Conservation (phyloP, 2,329 filamentous ascomycete species). For the Cyanodermella asteris region DNA sequence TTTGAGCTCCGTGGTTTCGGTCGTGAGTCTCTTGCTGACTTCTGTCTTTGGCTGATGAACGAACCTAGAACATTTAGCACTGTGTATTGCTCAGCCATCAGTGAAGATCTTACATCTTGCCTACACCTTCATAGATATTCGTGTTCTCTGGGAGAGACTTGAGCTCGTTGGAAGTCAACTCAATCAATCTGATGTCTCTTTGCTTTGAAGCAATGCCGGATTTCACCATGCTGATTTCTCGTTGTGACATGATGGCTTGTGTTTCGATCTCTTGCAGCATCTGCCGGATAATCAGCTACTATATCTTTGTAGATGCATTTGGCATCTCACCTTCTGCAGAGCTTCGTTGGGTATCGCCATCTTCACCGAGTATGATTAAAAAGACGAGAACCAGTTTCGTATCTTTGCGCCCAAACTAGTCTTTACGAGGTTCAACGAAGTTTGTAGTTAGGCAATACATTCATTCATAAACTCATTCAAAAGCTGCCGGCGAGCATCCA, state of each 20-base stretch:
- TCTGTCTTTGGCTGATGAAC: slow-evolving; percentile 51
- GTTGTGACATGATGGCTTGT: slow-evolving; percentile 69
- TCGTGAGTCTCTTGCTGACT: slow-evolving; percentile 53
- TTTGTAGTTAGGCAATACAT: too few relatives aligned
- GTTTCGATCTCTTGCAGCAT: slow-evolving; percentile 73
- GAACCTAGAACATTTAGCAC: slow-evolving; percentile 42
- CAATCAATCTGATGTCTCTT: slow-evolving; percentile 68
- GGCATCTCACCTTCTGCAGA: slow-evolving; percentile 54
- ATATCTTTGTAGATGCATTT: slow-evolving; percentile 1
- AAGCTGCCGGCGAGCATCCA: too few relatives aligned
- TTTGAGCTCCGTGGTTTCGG: slow-evolving; percentile 53
- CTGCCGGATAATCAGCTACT: slow-evolving; percentile 5
- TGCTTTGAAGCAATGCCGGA: slow-evolving; percentile 70
- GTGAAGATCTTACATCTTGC: slow-evolving; percentile 57
- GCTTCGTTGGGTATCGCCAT: slow-evolving; percentile 95
- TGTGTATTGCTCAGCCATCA: slow-evolving; percentile 2
- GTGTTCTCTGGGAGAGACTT: slow-evolving; percentile 53
- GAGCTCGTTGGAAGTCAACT: slow-evolving; percentile 70
- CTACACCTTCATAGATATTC: slow-evolving; percentile 79
- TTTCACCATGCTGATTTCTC: slow-evolving; percentile 73
- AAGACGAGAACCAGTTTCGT: too few relatives aligned
- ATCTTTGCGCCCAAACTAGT: too few relatives aligned
- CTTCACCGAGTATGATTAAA: too few relatives aligned
- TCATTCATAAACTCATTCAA: too few relatives aligned
- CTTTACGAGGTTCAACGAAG: too few relatives aligned